Conservation (phyloP, 768 basidiomycete genomes). For the Termitomyces titanicus region DNA sequence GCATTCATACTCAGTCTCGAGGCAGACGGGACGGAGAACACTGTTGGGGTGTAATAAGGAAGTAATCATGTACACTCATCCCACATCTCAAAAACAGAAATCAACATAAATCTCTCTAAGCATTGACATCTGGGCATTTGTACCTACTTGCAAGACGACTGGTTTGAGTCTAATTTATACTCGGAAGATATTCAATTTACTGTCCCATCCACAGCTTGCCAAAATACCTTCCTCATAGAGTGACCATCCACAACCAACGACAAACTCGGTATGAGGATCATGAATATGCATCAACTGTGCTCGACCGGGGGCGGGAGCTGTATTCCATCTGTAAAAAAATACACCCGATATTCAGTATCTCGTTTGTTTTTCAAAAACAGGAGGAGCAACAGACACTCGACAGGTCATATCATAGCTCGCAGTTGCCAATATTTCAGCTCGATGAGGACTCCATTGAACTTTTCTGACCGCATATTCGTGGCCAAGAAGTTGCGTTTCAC, state of each 20-base stretch:
- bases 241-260: constrained; percentile 91
- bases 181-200: constrained; percentile 74
- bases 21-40: no score
- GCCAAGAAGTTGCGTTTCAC: constrained; percentile 68
- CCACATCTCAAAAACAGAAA: no score
- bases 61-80: no score
- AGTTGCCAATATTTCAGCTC: constrained; percentile 60
- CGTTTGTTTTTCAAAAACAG: neutral
- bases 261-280: constrained; percentile 92
- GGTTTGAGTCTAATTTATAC: constrained; percentile 24
- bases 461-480: constrained; percentile 91
- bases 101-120: no score
- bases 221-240: constrained; percentile 83
- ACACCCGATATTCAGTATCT: neutral
- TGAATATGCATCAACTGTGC: constrained; percentile 66
- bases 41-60: no score
- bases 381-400: constrained; percentile 60
- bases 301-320: constrained; percentile 46
- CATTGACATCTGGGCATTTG: no score
- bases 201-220: constrained; percentile 93
- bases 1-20: no score
- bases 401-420: constrained; percentile 96
- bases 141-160: no score
- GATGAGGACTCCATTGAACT: constrained; percentile 86
- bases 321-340: constrained; percentile 69